A percentile compares a stretch with the other conserved stretches of the same genome.
These are phyloP conservation scores for Symbiotaphrina buchneri DNA, from an alignment of 495 filamentous ascomycete genomes.

Conservation along the genomic window DNA sequence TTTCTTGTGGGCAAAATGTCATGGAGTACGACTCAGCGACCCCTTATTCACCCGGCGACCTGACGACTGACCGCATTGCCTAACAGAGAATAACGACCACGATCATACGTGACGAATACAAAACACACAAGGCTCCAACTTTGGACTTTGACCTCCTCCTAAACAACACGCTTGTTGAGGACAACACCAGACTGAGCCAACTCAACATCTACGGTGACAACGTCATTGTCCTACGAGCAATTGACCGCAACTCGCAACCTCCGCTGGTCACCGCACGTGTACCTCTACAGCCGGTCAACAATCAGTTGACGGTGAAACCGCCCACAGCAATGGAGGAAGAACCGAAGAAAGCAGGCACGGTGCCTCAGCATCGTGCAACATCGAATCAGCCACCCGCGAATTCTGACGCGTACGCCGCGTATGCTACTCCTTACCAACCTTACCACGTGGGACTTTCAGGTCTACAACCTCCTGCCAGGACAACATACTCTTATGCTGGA, in stretches of 20 bases:
- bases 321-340: background rate
- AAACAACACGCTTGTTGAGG: constrained; percentile 7
- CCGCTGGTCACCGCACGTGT: constrained; percentile 1
- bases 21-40: constrained; percentile 8
- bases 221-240: constrained; percentile 12
- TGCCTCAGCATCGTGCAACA: too few relatives aligned
- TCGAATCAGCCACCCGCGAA: too few relatives aligned
- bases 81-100: constrained; percentile 14
- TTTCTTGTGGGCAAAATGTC: constrained; percentile 16
- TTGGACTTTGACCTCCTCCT: constrained; percentile 6
- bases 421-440: too few relatives aligned
- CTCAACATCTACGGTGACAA: constrained; percentile 11
- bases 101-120: constrained; percentile 10
- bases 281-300: constrained; percentile 4
- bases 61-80: constrained; percentile 1
- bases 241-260: constrained; percentile 4
- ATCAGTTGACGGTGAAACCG: constrained; percentile 2
- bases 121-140: constrained; percentile 4
- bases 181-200: constrained; percentile 7
- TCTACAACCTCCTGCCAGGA: too few relatives aligned
- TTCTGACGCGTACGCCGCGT: too few relatives aligned
- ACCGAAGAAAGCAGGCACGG: constrained; percentile 1
- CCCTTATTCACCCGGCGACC: background rate
- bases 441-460: too few relatives aligned
- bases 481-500: too few relatives aligned